Conservation (phyloP, 2,329 filamentous ascomycete species). For the Emmonsia crescens region DNA sequence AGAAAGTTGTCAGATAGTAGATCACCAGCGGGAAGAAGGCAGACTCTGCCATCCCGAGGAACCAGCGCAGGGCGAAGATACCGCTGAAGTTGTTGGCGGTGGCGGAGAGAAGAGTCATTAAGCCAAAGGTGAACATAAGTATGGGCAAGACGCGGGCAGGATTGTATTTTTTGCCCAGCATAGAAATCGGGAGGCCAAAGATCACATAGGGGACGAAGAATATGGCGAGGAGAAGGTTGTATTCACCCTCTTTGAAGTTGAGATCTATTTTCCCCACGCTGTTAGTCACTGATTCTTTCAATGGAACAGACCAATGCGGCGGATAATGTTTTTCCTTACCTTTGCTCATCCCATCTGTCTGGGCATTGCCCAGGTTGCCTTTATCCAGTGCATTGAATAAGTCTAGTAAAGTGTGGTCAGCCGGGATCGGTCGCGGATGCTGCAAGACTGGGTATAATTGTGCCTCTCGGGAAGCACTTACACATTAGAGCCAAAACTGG, state of each 20-base stretch:
- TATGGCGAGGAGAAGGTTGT: conserved; percentile 58
- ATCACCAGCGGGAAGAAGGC: conserved; percentile 62
- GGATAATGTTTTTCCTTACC: conserved; percentile 17
- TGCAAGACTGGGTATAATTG: background rate
- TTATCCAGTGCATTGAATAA: conserved; percentile 46
- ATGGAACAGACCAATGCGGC: background rate
- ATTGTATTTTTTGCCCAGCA: conserved; percentile 59
- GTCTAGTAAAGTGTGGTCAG: conserved; percentile 25
- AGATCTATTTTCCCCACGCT: conserved; percentile 28
- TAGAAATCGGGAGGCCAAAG: conserved; percentile 53
- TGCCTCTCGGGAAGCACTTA: no score
- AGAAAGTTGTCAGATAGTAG: conserved; percentile 56
- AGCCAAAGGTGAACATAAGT: conserved; percentile 59
- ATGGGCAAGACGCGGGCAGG: conserved; percentile 53
- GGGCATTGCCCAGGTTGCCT: conserved; percentile 44
- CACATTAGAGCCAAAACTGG: conserved; percentile 50
- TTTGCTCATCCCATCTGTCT: conserved; percentile 42
- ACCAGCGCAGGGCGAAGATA: conserved; percentile 57
- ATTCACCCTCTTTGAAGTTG: conserved; percentile 50
- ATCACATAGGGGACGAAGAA: conserved; percentile 69
- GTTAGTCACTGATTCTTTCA: background rate
- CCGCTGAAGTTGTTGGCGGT: conserved; percentile 51
- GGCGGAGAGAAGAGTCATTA: conserved; percentile 50
- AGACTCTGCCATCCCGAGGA: conserved; percentile 57
- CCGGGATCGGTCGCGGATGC: background rate